A percentile compares a stretch with the other conserved stretches of the same genome.
These are phyloP conservation scores for Pleurozium schreberi DNA, from an alignment of 225 moss, liverwort and hornwort genomes.

Conservation along the genomic window DNA sequence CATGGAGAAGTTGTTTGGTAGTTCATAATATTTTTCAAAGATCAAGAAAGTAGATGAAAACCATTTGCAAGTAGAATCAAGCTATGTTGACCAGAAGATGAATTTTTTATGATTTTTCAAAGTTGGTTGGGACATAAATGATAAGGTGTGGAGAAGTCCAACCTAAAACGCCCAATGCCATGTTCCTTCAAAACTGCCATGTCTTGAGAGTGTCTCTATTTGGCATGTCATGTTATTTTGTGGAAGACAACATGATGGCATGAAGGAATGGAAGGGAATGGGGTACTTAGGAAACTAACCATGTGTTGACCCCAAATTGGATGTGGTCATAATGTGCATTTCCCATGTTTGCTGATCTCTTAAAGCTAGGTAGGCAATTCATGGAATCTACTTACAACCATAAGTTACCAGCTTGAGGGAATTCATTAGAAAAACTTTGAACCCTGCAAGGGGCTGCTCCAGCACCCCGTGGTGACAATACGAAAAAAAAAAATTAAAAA, in stretches of 20 bases:
- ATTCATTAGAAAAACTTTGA: no score
- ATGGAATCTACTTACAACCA: neutral
- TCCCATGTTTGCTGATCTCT: accelerated
- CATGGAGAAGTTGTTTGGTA: accelerated
- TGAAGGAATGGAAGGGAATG: neutral
- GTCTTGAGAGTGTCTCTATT: no score
- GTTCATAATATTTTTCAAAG: neutral
- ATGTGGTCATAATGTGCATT: neutral
- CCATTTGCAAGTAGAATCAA: neutral
- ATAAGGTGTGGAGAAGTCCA: neutral
- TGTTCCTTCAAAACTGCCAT: neutral
- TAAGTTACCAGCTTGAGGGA: no score
- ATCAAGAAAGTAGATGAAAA: neutral
- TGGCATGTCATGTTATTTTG: accelerated
- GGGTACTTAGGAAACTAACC: no score
- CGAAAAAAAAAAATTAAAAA: no score
- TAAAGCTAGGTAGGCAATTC: accelerated
- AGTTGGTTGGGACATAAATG: neutral
- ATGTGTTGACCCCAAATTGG: neutral
- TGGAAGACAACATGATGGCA: accelerated
- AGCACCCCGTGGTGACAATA: no score
- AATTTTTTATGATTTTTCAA: neutral
- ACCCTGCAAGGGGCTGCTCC: no score
- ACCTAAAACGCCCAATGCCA: accelerated
- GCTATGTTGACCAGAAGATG: neutral